Evolutionary conservation across 202 grass and related monocot genomes (phyloP).

Genomic region (Digitaria exilis): DNA sequence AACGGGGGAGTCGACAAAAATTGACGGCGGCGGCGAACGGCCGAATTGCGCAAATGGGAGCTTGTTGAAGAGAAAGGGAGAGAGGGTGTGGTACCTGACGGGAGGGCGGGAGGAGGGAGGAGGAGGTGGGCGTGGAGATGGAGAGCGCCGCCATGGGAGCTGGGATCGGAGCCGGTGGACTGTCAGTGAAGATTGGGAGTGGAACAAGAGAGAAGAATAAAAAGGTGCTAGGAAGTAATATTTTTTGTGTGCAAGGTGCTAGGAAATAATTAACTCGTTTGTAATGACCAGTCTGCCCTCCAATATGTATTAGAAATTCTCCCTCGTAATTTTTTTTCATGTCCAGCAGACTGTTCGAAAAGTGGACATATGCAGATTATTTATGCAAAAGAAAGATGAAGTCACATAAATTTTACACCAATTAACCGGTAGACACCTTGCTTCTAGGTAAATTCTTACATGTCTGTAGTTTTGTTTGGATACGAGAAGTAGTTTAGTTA

Average conservation of each 20-base stretch:
- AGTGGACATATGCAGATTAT: not conserved
- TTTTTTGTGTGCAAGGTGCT: too few species aligned
- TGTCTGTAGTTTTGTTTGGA: too few species aligned
- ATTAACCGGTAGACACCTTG: too few species aligned
- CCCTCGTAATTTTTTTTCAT: too few species aligned
- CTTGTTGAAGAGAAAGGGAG: not conserved
- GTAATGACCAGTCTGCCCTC: slow-evolving; percentile 5
- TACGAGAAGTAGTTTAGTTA: too few species aligned
- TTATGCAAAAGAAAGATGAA: too few species aligned
- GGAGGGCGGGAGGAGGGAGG: slow-evolving; percentile 24
- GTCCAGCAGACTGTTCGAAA: too few species aligned
- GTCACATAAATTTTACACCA: too few species aligned
- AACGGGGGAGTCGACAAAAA: not conserved
- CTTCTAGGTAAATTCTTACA: too few species aligned
- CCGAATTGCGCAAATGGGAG: slow-evolving; percentile 37
- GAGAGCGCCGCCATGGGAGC: slow-evolving; percentile 61
- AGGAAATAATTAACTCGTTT: not conserved
- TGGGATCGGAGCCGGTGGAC: slow-evolving; percentile 35
- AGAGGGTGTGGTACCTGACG: slow-evolving; percentile 22
- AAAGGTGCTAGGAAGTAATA: too few species aligned
- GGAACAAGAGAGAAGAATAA: not conserved
- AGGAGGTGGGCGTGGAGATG: slow-evolving; percentile 35
- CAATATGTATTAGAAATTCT: too few species aligned
- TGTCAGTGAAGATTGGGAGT: not conserved
- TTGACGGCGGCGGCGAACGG: not conserved